Percentiles rank a stretch among this genome's conserved stretches.
Conservation (phyloP, 805 yeast species). For the Helenozyma baotianmanensis region DNA sequence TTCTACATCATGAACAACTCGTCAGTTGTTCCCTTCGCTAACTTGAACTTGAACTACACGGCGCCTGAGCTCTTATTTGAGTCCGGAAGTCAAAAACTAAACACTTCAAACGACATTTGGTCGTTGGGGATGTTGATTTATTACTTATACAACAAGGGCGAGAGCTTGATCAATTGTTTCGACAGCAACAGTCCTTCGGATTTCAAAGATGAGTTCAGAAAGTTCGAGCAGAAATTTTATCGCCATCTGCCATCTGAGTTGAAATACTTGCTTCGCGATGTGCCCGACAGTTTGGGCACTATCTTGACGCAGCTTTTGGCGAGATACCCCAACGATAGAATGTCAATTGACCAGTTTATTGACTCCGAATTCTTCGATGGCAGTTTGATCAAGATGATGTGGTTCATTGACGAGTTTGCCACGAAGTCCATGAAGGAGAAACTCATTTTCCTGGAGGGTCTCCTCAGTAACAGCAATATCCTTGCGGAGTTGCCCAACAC, state of each 20-base stretch:
- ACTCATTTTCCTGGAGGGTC: conserved; percentile 60
- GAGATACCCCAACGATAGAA: conserved; percentile 53
- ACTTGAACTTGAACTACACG: conserved; percentile 64
- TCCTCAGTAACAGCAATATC: conserved; percentile 33
- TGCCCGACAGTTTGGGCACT: conserved; percentile 54
- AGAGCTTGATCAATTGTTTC: conserved; percentile 36
- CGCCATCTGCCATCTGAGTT: conserved; percentile 31
- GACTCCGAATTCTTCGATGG: conserved; percentile 75
- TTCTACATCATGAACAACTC: conserved; percentile 68
- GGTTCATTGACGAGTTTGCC: conserved; percentile 76
- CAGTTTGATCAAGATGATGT: conserved; percentile 73
- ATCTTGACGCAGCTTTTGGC: conserved; percentile 51
- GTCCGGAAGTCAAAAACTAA: conserved; percentile 41
- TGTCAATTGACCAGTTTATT: conserved; percentile 62
- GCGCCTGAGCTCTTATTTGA: conserved; percentile 84
- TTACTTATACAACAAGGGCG: conserved; percentile 58
- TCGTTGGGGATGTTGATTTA: conserved; percentile 75
- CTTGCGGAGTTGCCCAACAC: conserved; percentile 33
- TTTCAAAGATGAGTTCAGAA: conserved; percentile 51
- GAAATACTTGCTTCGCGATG: conserved; percentile 44
- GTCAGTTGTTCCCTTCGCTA: conserved; percentile 75
- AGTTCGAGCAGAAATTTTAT: conserved; percentile 43
- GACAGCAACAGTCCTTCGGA: conserved; percentile 52
- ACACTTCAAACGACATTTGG: conserved; percentile 74
- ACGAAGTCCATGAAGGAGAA: conserved; percentile 69